These are phyloP conservation scores for Fomitopsis serialis DNA, from an alignment of 768 basidiomycete genomes.

Conservation along the genomic window DNA sequence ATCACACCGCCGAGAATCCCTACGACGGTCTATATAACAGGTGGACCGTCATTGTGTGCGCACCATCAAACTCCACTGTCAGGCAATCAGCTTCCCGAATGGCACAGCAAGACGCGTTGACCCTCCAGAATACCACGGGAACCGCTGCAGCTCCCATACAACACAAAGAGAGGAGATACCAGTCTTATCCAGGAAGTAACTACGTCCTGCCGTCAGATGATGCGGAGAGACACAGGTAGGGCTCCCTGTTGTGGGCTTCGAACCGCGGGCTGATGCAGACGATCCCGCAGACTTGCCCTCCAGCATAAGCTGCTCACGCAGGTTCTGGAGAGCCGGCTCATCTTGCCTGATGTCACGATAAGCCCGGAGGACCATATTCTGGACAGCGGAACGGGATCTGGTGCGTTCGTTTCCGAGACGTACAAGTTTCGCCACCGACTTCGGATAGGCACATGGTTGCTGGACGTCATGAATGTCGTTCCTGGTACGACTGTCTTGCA, in stretches of 20 bases:
- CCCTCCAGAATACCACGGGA: too few species aligned
- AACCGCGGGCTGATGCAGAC: background rate
- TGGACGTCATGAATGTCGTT: conserved; percentile 9
- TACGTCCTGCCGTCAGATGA: conserved; percentile 5
- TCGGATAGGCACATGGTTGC: conserved; percentile 10
- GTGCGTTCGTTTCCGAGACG: background rate
- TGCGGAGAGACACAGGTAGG: conserved; percentile 2
- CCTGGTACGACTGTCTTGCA: conserved; percentile 5
- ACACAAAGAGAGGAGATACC: background rate
- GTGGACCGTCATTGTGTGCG: too few species aligned
- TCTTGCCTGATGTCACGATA: conserved; percentile 1
- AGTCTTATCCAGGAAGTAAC: conserved; percentile 2
- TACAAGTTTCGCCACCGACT: too few species aligned
- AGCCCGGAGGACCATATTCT: background rate
- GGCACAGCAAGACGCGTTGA: too few species aligned
- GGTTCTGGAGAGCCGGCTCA: conserved; percentile 1
- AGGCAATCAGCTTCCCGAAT: too few species aligned
- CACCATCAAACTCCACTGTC: too few species aligned
- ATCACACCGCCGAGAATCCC: too few species aligned
- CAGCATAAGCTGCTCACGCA: conserved; percentile 5
- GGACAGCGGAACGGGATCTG: conserved; percentile 7
- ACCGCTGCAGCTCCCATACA: too few species aligned
- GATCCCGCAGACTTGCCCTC: background rate
- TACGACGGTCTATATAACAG: too few species aligned
- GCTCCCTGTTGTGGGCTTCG: background rate